A percentile compares a stretch with the other conserved stretches of the same genome.
phyloP scores from a whole-genome alignment of 2,329 filamentous ascomycete species.

The Furcasterigmium sp. region DNA sequence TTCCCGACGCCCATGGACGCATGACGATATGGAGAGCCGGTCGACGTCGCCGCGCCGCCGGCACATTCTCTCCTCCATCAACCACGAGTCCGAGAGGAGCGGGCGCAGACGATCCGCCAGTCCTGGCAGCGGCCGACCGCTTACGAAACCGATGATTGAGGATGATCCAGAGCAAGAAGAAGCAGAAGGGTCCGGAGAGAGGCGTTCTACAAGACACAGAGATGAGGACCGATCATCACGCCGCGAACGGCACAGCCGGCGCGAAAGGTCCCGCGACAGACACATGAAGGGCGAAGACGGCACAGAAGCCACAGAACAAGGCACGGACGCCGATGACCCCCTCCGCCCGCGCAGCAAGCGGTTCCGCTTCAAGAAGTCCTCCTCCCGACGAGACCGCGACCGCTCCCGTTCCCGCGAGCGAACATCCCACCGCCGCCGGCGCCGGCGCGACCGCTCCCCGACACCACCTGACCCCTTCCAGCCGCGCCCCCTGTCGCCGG shows the following conservation, averaged over 20 bases:
- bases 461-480: slow-evolving; percentile 43
- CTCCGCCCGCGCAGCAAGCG: slow-evolving; percentile 20
- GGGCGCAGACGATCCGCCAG: no score
- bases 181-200: no score
- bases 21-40: slow-evolving; percentile 22
- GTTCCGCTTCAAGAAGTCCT: slow-evolving; percentile 34
- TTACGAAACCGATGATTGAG: no score
- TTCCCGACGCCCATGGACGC: no score
- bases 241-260: not conserved
- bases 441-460: slow-evolving; percentile 29
- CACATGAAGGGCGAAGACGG: not conserved
- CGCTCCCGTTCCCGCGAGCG: slow-evolving; percentile 4
- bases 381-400: slow-evolving; percentile 13
- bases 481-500: slow-evolving; percentile 52
- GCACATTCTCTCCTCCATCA: slow-evolving; percentile 45
- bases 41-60: slow-evolving; percentile 33
- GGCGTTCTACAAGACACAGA: not conserved
- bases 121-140: no score
- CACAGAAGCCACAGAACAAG: slow-evolving; percentile 4
- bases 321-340: slow-evolving; percentile 5
- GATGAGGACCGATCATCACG: not conserved
- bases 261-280: not conserved
- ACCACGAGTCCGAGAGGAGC: slow-evolving; percentile 21
- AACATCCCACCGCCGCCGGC: slow-evolving; percentile 11
- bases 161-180: no score